Evolutionary conservation across 2,329 filamentous ascomycete genomes (phyloP), one percentile per base, ranked within the genome.

Genomic region (Plectosphaerella cucumerina): DNA sequence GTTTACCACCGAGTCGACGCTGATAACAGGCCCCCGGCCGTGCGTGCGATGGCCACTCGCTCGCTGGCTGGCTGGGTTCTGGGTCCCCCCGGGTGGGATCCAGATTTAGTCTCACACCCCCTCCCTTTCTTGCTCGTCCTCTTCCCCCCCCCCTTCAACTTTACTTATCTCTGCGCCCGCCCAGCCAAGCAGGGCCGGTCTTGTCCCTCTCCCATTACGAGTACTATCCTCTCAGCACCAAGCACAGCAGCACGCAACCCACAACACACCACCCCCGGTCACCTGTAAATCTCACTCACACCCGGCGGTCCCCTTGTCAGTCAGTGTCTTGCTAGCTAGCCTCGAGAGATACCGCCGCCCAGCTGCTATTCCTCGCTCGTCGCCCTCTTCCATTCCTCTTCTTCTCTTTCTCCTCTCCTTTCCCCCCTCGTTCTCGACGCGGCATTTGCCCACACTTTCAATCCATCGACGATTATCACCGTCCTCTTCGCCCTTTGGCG

Each of bases 211-310:
- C 3, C 26, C 26, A 31, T 31, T 31, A 31, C 26, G 26, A 31
- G 26, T 31, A 31, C 26, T 11, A 31, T 31, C 26, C 26, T 31
- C 26, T 31, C 26, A 31, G 26, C 26, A 31, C 26, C 26, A 26
- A 26, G 23, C 23, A 26, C 23, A 5, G 10, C 26, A 31, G 26
- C 26, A 8, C 9, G 41, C 51, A 33, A 23, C 26, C n/a, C n/a
- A 35, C 45, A 33, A 22, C 50, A 48, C 50, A 48, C 22, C 48
- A 35, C 49, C 51, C 49, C 53, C 26, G 52, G 53, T 52, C 53
- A 48, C 50, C 49, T 50, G 49, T 47, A 49, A 50, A 39, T 53
- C 48, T 42, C 41, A 26, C 45, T 41, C 50, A 45, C 50, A 51
- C 50, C 50, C 45, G 50, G 45, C 43, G 50, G 42, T 35, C 41